Conservation (phyloP, 164 flowering plant species). For the Magnolia changhungtana region DNA sequence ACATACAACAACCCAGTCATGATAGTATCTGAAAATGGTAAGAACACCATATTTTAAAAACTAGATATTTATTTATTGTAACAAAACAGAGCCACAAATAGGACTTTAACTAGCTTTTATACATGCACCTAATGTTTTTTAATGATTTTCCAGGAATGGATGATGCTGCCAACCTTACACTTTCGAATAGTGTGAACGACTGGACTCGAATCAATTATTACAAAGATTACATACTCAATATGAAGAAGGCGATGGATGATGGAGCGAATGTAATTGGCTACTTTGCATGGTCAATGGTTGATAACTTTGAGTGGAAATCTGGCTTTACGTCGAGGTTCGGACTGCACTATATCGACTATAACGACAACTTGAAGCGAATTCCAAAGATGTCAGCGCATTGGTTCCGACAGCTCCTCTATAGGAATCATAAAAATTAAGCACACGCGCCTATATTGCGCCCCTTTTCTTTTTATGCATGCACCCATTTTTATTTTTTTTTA, state of each 20-base stretch:
- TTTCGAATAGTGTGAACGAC: conserved; percentile 54
- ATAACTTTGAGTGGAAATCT: conserved; percentile 16
- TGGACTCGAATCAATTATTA: conserved; percentile 55
- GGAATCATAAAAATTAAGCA: no score
- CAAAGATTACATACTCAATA: conserved; percentile 42
- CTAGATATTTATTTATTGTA: neutral
- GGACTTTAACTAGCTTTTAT: no score
- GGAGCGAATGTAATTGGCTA: conserved; percentile 10
- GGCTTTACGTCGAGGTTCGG: conserved; percentile 16
- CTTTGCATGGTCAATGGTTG: conserved; percentile 18
- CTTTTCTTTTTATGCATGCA: no score
- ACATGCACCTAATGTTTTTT: neutral
- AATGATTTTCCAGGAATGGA: conserved; percentile 60
- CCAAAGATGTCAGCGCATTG: conserved; percentile 13
- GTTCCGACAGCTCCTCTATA: neutral
- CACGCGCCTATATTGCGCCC: no score
- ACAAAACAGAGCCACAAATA: neutral
- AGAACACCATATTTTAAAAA: no score
- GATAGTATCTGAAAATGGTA: conserved; percentile 24
- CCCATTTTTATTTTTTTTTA: no score
- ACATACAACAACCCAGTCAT: conserved; percentile 17
- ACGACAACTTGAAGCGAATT: neutral
- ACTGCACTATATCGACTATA: conserved; percentile 7
- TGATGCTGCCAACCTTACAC: conserved; percentile 60
- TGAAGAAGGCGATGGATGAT: conserved; percentile 58